Evolutionary conservation across 2,329 filamentous ascomycete species (phyloP).

Genomic region (Phyllosticta citrichinensis): DNA sequence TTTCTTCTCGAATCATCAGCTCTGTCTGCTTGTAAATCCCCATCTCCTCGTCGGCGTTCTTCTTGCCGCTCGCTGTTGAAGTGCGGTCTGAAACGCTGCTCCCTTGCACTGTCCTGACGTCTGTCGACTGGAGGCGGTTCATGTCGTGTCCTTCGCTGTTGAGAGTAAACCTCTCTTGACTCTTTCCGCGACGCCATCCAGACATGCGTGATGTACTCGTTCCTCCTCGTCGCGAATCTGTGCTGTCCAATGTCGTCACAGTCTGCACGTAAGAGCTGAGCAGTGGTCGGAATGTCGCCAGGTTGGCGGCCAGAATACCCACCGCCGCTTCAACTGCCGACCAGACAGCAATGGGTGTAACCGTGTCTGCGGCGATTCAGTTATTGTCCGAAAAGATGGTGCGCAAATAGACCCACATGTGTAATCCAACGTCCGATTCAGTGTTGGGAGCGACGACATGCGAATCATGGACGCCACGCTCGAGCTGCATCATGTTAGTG

Average conservation of each 20-base stretch:
- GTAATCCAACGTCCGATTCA: not conserved
- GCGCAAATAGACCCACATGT: not conserved
- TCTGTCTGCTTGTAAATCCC: constrained; percentile 1
- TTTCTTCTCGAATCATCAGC: not conserved
- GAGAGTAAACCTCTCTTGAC: not conserved
- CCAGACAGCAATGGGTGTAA: not conserved
- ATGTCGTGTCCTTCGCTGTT: not conserved
- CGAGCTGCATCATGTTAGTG: not conserved
- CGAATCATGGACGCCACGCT: constrained; percentile 1
- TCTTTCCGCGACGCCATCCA: not conserved
- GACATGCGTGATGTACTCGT: not conserved
- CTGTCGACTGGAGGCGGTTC: not conserved
- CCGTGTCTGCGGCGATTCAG: not conserved
- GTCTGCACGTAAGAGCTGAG: not conserved
- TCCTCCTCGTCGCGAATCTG: not conserved
- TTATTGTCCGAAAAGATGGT: not conserved
- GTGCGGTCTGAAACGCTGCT: not conserved
- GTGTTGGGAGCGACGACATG: not conserved
- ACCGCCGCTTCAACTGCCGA: not conserved
- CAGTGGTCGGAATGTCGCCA: not conserved
- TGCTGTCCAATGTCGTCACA: not conserved
- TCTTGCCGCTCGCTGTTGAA: not conserved
- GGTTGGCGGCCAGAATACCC: not conserved
- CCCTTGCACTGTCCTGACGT: not conserved
- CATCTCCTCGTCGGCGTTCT: not conserved